Evolutionary conservation across 2,329 filamentous ascomycete species (phyloP).

Genomic region (Leptosphaerulina australis): DNA sequence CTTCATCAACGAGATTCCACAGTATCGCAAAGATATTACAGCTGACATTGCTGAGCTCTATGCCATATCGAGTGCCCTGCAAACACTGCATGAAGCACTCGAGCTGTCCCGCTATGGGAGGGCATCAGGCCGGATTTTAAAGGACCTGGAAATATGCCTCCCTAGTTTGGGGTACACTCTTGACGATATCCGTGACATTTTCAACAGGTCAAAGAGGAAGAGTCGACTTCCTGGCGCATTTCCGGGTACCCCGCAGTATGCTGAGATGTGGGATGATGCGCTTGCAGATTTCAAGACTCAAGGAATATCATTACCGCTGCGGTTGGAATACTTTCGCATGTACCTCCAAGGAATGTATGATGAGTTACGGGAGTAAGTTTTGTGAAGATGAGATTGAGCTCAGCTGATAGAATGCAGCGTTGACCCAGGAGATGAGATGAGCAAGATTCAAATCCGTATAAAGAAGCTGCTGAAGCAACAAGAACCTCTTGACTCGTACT

Average conservation of each 20-base stretch:
- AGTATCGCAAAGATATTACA: constrained; percentile 60
- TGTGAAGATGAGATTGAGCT: background rate
- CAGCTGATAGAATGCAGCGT: constrained; percentile 33
- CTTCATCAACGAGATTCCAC: constrained; percentile 59
- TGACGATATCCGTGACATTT: constrained; percentile 54
- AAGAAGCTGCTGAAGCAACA: constrained; percentile 45
- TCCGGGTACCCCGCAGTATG: constrained; percentile 51
- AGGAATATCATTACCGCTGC: constrained; percentile 53
- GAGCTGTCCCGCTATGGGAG: constrained; percentile 49
- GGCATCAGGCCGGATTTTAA: constrained; percentile 46
- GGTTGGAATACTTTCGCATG: constrained; percentile 58
- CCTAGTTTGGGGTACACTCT: constrained; percentile 59
- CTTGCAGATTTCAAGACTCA: constrained; percentile 55
- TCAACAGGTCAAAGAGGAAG: constrained; percentile 46
- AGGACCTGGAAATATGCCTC: constrained; percentile 57
- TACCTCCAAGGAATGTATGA: constrained; percentile 55
- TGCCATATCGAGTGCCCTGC: constrained; percentile 59
- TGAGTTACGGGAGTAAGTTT: constrained; percentile 55
- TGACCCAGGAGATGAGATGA: constrained; percentile 39
- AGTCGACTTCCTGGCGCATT: constrained; percentile 42
- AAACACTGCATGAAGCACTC: constrained; percentile 54
- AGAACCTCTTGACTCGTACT: constrained; percentile 44
- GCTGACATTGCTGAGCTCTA: constrained; percentile 61
- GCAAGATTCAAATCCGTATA: constrained; percentile 34
- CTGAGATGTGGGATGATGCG: constrained; percentile 59